Evolutionary conservation across 495 filamentous ascomycete genomes (phyloP), one percentile per base, ranked within the genome.

Genomic region (Aspergillus biplanus): DNA sequence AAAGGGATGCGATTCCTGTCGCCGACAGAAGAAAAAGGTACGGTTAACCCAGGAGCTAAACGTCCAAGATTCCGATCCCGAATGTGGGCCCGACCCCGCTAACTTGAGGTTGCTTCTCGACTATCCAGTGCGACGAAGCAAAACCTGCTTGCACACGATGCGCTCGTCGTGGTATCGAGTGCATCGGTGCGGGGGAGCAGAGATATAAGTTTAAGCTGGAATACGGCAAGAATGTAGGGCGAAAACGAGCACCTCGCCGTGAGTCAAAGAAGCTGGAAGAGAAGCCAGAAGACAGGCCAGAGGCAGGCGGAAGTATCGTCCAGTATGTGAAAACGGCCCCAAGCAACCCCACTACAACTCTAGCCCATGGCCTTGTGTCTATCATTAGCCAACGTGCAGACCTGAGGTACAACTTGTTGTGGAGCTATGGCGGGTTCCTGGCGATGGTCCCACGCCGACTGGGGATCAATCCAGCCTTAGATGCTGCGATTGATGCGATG

Each of bases 1-100:
- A 33, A 74, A 75, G 61, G 80, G 76, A 31, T 85, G 83, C 60
- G 78, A 83, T 33, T 76, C 67, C 7, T 85, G 82, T 65, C 80
- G 82, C 33, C 76, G 78, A 54, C 77, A 78, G 58, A 85, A 83
- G 73, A 84, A 85, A 69, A 83, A 83, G 76, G 82, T 83, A 67
- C 31, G 58, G 58, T 21, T 6, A 49, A 33, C 46, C 16, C 21
- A 27, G 21, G 2, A 27, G 21, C 21, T 27, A 27, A 65, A 32
- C 27, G 16, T 12, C 16, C 39, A 9, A 34, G 12, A 12, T 44
- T n/a, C 4, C 4, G 39, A 44, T 5, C 34, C 37, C 7, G 13
- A 34, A 13, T 58, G 11, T 21, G 13, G 54, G 44, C 15, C 55
- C 15, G 11, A 13, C 37, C 39, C 21, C 39, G 31, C 46, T 59